phyloP scores from a whole-genome alignment of 176 grass and related monocot genomes.

The Carex kokanica region DNA sequence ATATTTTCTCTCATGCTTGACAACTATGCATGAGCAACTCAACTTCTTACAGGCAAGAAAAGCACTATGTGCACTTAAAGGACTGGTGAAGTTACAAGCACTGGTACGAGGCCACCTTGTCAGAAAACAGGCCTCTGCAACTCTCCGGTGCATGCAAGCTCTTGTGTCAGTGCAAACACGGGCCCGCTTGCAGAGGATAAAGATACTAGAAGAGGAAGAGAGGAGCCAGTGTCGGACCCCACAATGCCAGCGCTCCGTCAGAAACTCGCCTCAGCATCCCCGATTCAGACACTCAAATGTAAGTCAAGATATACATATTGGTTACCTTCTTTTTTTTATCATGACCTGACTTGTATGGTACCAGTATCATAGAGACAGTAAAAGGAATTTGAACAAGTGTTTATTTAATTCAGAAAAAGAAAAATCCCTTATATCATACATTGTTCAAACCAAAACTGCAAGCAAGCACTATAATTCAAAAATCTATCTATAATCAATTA shows the following conservation, averaged over 20 bases:
- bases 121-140: constrained; percentile 46
- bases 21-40: not conserved
- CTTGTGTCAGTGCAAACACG: constrained; percentile 51
- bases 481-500: not conserved
- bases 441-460: not conserved
- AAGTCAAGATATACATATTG: not conserved
- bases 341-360: not conserved
- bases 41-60: constrained; percentile 57
- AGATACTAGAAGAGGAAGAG: constrained; percentile 24
- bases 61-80: constrained; percentile 58
- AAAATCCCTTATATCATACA: not conserved
- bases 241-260: constrained; percentile 29
- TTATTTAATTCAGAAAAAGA: not conserved
- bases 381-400: not conserved
- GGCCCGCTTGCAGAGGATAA: constrained; percentile 32
- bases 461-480: not conserved
- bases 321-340: not conserved
- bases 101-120: constrained; percentile 65
- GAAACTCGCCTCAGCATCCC: constrained; percentile 40
- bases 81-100: constrained; percentile 74
- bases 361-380: not conserved
- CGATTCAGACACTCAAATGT: constrained; percentile 43
- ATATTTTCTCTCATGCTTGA: not conserved
- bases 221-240: constrained; percentile 27
- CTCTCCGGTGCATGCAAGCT: constrained; percentile 67